Evolutionary conservation across 2,329 filamentous ascomycete species (phyloP).

Genomic region (Cercospora zeae-maydis): DNA sequence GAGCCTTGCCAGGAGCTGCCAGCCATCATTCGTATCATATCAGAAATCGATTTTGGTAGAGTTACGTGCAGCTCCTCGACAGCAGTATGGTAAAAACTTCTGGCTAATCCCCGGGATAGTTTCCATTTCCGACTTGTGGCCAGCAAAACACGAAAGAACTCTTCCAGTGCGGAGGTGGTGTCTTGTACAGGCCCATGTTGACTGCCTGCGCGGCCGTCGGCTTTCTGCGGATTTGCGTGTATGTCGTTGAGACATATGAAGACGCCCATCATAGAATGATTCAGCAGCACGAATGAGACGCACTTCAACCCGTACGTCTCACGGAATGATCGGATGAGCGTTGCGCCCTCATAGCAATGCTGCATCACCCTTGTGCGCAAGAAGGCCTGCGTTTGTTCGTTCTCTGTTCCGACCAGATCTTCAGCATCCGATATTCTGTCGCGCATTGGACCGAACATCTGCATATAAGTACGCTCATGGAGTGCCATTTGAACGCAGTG

Average conservation of each 20-base stretch:
- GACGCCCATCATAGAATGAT: slow-evolving; percentile 10
- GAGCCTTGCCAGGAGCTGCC: slow-evolving; percentile 3
- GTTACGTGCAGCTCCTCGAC: neutral
- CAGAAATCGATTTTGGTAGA: neutral
- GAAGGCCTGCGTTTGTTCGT: neutral
- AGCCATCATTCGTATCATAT: slow-evolving; percentile 6
- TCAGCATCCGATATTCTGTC: neutral
- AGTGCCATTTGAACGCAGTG: slow-evolving; percentile 9
- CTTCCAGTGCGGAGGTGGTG: slow-evolving; percentile 7
- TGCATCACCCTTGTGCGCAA: neutral
- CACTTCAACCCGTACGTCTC: slow-evolving; percentile 10
- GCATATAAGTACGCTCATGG: slow-evolving; percentile 7
- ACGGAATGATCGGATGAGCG: slow-evolving; percentile 4
- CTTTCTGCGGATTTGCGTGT: neutral
- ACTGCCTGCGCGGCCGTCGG: neutral
- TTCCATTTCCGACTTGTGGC: slow-evolving; percentile 10
- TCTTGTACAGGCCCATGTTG: neutral
- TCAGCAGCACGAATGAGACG: slow-evolving; percentile 5
- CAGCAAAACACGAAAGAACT: slow-evolving; percentile 6
- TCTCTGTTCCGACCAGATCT: neutral
- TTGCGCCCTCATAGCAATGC: slow-evolving; percentile 7
- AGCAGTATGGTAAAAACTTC: slow-evolving; percentile 4
- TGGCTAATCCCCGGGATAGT: neutral
- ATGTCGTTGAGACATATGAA: slow-evolving; percentile 10
- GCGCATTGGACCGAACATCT: slow-evolving; percentile 4